These are phyloP conservation scores for Penicillium pulvis DNA, from an alignment of 495 filamentous ascomycete genomes.

Conservation along the genomic window DNA sequence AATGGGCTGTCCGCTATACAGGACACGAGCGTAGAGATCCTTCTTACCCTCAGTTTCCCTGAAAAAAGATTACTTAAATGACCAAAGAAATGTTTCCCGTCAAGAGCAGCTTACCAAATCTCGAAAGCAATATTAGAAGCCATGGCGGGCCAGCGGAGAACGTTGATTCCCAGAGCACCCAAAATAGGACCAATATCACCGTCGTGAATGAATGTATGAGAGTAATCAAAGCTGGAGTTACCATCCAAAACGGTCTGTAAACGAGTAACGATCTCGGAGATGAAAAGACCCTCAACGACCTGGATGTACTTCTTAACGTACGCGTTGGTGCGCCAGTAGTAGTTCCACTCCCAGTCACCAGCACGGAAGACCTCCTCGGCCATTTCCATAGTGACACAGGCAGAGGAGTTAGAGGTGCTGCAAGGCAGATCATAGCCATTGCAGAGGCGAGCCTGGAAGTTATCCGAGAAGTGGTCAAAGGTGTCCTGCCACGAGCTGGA, in stretches of 20 bases:
- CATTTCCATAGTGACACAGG: constrained; percentile 37
- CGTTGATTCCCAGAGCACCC: constrained; percentile 27
- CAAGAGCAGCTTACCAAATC: constrained; percentile 33
- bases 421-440: constrained; percentile 46
- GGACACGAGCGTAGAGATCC: constrained; percentile 35
- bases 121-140: constrained; percentile 9
- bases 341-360: constrained; percentile 50
- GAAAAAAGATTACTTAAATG: constrained; percentile 1
- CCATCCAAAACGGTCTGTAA: constrained; percentile 33
- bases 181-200: constrained; percentile 35
- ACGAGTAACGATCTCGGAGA: constrained; percentile 41
- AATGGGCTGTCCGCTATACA: constrained; percentile 39
- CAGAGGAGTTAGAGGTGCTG: constrained; percentile 27
- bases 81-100: neutral
- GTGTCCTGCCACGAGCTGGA: constrained; percentile 37
- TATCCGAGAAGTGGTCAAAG: constrained; percentile 49
- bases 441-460: constrained; percentile 47
- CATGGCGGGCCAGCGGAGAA: constrained; percentile 28
- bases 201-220: constrained; percentile 38
- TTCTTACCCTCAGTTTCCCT: constrained; percentile 20
- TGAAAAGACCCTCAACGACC: constrained; percentile 43
- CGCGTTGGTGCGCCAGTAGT: constrained; percentile 43
- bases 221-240: constrained; percentile 24
- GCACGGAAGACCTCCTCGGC: constrained; percentile 45
- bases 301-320: constrained; percentile 43